Evolutionary conservation across 176 grass and related monocot genomes (phyloP), one percentile per base, ranked within the genome.

Genomic region (Melocanna baccifera): DNA sequence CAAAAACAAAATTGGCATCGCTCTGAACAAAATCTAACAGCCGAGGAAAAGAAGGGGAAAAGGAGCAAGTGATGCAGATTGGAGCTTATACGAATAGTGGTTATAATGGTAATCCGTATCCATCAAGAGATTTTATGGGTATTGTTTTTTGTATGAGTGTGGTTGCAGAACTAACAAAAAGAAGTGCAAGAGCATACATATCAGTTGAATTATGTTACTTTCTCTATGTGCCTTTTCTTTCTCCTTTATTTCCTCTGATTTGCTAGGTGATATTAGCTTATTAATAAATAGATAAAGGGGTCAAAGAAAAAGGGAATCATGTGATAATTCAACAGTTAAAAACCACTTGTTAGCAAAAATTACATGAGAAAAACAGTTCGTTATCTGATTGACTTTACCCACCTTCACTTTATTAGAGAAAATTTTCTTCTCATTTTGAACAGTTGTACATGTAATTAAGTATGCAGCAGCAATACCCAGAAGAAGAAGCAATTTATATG

Each of bases 111-210:
- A 43, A 76, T 73, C 62, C 76, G 53, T 56, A 87, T 90, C 89
- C 16, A 11, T 2, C 4, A 19, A 22, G 43, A 20, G 85, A 91
- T 91, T 91, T 87, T 41, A 40, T 84, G 77, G 26, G 61, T 19
- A 32, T 87, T 80, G 23, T 80, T 90, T 90, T 87, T 53, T 50
- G 50, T 40, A 42, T 52, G 67, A 83, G 79, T 18, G 32, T 75
- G 51, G 59, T 69, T 87, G 84, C 48, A 84, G n/a, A 80, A 26
- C 68, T 62, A 87, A 90, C 78, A 86, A 90, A 83, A 73, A 79
- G 67, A 71, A 53, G 67, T 43, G 51, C 50, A 68, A 19, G 37
- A 59, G 51, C 59, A 81, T 65, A 61, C 48, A 76, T 80, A 81
- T 42, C 58, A 50, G 23, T 19, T 67, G 9, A 51, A 47, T 9